Evolutionary conservation across 2,329 filamentous ascomycete species (phyloP), one percentile per base, ranked within the genome.

Genomic region (Neonectria faginata): DNA sequence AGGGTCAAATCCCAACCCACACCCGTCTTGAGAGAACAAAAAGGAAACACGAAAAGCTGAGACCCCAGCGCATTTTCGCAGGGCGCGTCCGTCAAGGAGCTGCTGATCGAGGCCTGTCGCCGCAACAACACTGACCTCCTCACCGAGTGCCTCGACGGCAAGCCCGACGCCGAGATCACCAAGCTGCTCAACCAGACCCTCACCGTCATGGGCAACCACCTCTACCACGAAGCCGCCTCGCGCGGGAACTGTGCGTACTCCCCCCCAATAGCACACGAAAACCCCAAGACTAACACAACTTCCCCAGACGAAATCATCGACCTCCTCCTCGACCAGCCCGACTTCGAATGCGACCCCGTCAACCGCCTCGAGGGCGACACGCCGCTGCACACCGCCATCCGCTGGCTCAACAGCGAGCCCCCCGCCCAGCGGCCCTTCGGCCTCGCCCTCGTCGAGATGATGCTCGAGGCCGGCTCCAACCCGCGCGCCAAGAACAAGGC

Each of bases 81-180:
- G 91, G 96, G 95, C 78, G 95, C 95, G 72, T 92, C 92, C 65
- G 88, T 90, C 51, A 86, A 90, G 79, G 95, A 98, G 83, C 88
- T 92, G 75, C 88, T 98, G 73, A 89, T 98, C 80, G 95, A 97
- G 83, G 93, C 96, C 74, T 97, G 92, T 82, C 93, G 95, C 66
- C 89, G 94, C 76, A 95, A 98, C 86, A 97, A 98, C 81, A 90
- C 90, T 71, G 91, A 95, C 58, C 89, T 98, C 65, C 88, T 98
- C 61, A 82, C 87, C 73, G 91, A 96, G 74, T 86, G 94, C 62
- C 85, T 97, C 70, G 81, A 86, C 45, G 81, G 82, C 69, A 86
- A 87, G 69, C 80, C 82, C 63, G 88, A 90, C 59, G 85, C 88
- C 64, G 85, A 92, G 74, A 88, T 93, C 65, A 89, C 94, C 36